Evolutionary conservation across 768 basidiomycete species (phyloP).

Genomic region (Lactarius vividus): DNA sequence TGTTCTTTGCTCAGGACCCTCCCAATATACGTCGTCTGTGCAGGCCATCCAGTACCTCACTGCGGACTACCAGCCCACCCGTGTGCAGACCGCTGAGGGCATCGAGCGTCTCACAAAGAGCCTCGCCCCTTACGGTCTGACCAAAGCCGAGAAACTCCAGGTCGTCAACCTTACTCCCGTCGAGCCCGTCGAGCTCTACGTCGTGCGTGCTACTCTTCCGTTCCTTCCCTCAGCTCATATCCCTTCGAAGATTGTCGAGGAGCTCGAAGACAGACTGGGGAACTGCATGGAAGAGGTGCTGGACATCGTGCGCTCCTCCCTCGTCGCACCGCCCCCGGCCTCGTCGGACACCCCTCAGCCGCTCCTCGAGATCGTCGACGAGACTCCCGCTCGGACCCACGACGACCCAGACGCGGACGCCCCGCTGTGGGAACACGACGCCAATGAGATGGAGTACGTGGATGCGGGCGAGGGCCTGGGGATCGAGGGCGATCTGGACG

Average conservation of each 20-base stretch:
- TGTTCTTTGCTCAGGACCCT: not conserved
- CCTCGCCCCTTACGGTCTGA: conserved; percentile 68
- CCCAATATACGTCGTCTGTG: not conserved
- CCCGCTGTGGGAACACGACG: conserved; percentile 21
- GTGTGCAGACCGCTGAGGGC: conserved; percentile 59
- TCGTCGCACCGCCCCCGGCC: conserved; percentile 27
- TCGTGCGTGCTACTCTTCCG: conserved; percentile 51
- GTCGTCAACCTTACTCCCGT: conserved; percentile 88
- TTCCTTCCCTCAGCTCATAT: not conserved
- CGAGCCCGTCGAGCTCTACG: conserved; percentile 81
- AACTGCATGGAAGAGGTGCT: conserved; percentile 69
- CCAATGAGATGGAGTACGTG: conserved; percentile 21
- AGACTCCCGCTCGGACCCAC: not conserved
- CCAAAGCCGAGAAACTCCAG: conserved; percentile 90
- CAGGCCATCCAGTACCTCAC: conserved; percentile 87
- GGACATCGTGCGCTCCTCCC: conserved; percentile 48
- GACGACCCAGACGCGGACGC: conserved; percentile 13
- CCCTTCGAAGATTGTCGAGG: conserved; percentile 77
- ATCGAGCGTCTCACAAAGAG: conserved; percentile 64
- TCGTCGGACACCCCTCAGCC: not conserved
- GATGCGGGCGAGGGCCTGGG: conserved; percentile 28
- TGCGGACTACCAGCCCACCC: conserved; percentile 67
- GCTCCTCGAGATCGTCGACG: conserved; percentile 15
- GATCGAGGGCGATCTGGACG: conserved; percentile 30
- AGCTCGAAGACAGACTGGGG: conserved; percentile 79